These are phyloP conservation scores for Phoenix roebelenii DNA, from an alignment of 176 grass and related monocot species.

Conservation along the genomic window DNA sequence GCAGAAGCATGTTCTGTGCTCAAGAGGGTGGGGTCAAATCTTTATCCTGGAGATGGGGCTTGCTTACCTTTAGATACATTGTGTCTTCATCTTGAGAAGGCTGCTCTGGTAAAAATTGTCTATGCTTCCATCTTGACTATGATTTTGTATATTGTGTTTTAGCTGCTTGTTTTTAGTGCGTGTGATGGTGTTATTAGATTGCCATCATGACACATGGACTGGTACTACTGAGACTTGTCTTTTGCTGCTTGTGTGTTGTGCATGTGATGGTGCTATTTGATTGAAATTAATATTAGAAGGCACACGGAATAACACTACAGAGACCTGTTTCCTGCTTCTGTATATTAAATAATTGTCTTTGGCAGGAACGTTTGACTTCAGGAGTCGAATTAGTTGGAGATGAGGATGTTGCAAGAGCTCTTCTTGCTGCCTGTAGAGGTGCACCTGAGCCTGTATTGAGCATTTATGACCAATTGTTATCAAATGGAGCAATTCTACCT, in stretches of 20 bases:
- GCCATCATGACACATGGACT: no score
- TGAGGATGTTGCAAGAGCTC: constrained; percentile 81
- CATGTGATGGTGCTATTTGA: no score
- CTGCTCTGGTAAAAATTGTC: constrained; percentile 55
- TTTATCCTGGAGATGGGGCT: constrained; percentile 75
- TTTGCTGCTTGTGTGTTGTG: no score
- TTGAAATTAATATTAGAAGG: no score
- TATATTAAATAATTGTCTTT: neutral
- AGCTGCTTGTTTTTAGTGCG: no score
- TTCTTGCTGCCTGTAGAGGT: constrained; percentile 68
- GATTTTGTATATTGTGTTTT: no score
- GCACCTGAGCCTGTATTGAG: constrained; percentile 63
- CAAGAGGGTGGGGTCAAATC: constrained; percentile 81
- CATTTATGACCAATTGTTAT: constrained; percentile 81
- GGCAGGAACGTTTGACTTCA: constrained; percentile 73
- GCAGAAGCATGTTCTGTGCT: constrained; percentile 86
- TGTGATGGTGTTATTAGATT: no score
- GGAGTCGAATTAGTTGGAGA: constrained; percentile 75
- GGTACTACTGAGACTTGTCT: no score
- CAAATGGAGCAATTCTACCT: constrained; percentile 64
- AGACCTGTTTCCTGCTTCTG: no score
- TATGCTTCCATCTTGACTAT: no score
- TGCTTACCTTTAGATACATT: constrained; percentile 79
- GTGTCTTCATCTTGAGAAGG: constrained; percentile 92
- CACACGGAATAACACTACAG: no score